Conservation (phyloP, 345 rosid species). For the Xanthoceras sorbifolium region DNA sequence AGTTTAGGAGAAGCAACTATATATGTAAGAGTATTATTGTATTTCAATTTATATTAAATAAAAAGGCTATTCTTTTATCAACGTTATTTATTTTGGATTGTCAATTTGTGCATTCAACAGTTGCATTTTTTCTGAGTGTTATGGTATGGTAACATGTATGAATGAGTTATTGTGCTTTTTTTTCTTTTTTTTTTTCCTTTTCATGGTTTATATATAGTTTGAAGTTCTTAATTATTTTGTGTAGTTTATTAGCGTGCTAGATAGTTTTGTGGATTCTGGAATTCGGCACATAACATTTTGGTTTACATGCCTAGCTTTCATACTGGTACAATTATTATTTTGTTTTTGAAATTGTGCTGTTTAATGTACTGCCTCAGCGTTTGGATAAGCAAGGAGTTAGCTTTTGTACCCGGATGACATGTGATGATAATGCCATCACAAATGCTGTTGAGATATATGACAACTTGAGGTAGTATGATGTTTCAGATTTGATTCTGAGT, state of each 20-base stretch:
- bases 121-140: background rate
- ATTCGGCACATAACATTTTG: background rate
- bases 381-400: conserved; percentile 56
- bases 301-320: conserved; percentile 2
- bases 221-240: background rate
- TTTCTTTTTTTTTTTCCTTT: background rate
- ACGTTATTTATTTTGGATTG: too few relatives aligned
- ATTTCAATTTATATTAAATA: too few relatives aligned
- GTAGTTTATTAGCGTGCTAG: background rate
- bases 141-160: background rate
- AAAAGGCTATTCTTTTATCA: too few relatives aligned
- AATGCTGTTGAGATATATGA: conserved; percentile 65
- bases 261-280: background rate
- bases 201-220: background rate
- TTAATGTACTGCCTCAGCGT: conserved; percentile 33
- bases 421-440: conserved; percentile 65
- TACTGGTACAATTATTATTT: background rate
- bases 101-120: background rate
- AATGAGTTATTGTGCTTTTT: background rate
- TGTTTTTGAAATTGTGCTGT: conserved; percentile 11
- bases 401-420: conserved; percentile 57
- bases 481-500: background rate
- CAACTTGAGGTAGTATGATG: conserved; percentile 41
- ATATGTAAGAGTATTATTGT: too few relatives aligned
- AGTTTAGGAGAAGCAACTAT: too few relatives aligned